Conservation (phyloP, 805 yeast species). For the Candida patagonica region DNA sequence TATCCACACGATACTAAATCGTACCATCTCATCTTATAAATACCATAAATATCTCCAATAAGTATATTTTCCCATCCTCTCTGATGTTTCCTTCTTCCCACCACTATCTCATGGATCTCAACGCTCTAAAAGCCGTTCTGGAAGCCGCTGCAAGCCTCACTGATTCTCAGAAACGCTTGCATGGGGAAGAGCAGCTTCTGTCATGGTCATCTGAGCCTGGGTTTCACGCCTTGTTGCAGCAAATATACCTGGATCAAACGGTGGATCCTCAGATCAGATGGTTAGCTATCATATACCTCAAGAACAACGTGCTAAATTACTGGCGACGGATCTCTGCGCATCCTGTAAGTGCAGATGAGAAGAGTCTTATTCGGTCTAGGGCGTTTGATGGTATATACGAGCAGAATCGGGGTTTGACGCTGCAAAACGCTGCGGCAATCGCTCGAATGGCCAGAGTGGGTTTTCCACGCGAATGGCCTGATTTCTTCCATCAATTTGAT, state of each 20-base stretch:
- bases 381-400: constrained; percentile 56
- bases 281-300: constrained; percentile 80
- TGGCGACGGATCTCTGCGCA: constrained; percentile 52
- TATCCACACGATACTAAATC: neutral
- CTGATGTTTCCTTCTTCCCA: neutral
- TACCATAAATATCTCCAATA: neutral
- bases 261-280: constrained; percentile 63
- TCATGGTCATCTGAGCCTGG: constrained; percentile 61
- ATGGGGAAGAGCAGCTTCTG: constrained; percentile 55
- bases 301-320: constrained; percentile 74
- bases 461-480: constrained; percentile 83
- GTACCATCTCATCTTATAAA: neutral
- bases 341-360: constrained; percentile 55
- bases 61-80: neutral
- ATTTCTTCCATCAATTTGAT: constrained; percentile 52
- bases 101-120: constrained; percentile 3
- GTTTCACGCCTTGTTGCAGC: constrained; percentile 44
- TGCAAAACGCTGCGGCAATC: constrained; percentile 79
- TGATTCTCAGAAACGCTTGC: constrained; percentile 44
- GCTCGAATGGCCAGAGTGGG: constrained; percentile 74
- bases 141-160: constrained; percentile 39
- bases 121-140: constrained; percentile 23
- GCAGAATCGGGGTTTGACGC: constrained; percentile 60
- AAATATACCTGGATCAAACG: constrained; percentile 51
- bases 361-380: constrained; percentile 47